Percentiles rank a stretch among this genome's conserved stretches.
These are phyloP conservation scores for Moniliella sp. DNA, from an alignment of 1,284 basidiomycete genomes.

Conservation along the genomic window DNA sequence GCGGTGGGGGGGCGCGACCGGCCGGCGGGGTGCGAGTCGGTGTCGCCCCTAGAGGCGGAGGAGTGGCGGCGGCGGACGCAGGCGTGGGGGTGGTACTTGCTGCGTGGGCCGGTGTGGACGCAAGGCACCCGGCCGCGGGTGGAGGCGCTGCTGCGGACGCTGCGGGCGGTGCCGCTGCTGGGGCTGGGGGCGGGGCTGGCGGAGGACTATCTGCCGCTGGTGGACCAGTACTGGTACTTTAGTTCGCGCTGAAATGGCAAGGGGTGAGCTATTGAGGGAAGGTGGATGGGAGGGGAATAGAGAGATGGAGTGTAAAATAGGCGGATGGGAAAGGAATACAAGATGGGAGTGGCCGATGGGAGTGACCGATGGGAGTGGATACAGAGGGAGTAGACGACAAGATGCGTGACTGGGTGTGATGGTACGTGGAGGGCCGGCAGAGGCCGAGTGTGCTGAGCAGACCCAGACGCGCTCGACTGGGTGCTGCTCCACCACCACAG, in stretches of 20 bases:
- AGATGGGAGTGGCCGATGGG: too few relatives aligned
- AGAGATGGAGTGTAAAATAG: too few relatives aligned
- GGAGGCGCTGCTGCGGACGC: constrained; percentile 42
- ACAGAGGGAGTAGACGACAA: too few relatives aligned
- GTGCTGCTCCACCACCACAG: too few relatives aligned
- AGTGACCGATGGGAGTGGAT: too few relatives aligned
- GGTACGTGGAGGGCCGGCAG: too few relatives aligned
- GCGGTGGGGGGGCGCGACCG: constrained; percentile 2
- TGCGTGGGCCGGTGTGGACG: constrained; percentile 72
- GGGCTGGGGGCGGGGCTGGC: constrained; percentile 55
- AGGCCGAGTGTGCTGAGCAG: too few relatives aligned
- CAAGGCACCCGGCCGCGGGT: constrained; percentile 64
- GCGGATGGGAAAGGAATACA: too few relatives aligned
- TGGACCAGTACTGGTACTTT: constrained; percentile 81
- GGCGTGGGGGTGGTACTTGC: constrained; percentile 61
- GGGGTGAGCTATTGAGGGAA: too few relatives aligned
- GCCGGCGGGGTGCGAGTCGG: constrained; percentile 11
- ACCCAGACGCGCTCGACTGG: too few relatives aligned
- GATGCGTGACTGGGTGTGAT: too few relatives aligned
- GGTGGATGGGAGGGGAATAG: too few relatives aligned
- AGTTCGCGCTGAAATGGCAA: constrained; percentile 12
- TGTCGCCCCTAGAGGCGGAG: constrained; percentile 32
- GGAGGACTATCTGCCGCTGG: constrained; percentile 72
- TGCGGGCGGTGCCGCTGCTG: constrained; percentile 49
- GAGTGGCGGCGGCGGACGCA: constrained; percentile 64